Evolutionary conservation across 129 eudicot genomes (phyloP), one percentile per base, ranked within the genome.

Genomic region (carrot (Daucus carota)): DNA sequence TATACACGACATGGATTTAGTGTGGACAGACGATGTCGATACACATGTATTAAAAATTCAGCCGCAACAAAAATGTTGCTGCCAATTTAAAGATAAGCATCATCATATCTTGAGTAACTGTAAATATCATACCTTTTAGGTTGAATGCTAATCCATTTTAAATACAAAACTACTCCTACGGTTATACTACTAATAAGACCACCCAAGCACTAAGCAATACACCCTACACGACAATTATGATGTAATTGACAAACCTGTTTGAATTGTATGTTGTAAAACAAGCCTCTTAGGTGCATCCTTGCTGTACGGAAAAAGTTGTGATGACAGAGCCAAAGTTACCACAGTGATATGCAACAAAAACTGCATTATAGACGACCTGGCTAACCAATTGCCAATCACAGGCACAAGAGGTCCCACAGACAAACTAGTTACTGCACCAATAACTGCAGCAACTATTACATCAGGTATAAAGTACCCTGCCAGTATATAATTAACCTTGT

Each of bases 251-350:
- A 70, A 41, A 88, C 93, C 90, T 88, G 66, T 81, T 66, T 76
- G 38, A 70, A 88, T 68, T 6, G 90, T 79, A 72, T 88, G 90
- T 88, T 88, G 93, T 73, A 88, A 36, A 34, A 86, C 73, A 47
- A 88, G 82, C 74, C 93, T 81, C 80, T 88, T 88, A 52, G 90
- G 93, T 66, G 93, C 93, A 63, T 88, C 93, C 9, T 70, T 74
- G 74, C 88, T 88, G 76, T 88, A 88, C 1, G 93, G 93, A 70
- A 88, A 88, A 87, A 88, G 80, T 65, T 77, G 86, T 66, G 90
- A 85, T 76, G 93, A 83, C 7, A 88, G 54, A 9, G 93, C 93
- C 83, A 88, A 31, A 29, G 88, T 81, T 78, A 88, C 74, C 66
- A 88, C 85, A 40, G 68, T 84, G 9, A 74, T 60, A 45, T 88